A percentile compares a stretch with the other conserved stretches of the same genome.
phyloP scores from a whole-genome alignment of 495 filamentous ascomycete species.

The Thermothielavioides terrestris region DNA sequence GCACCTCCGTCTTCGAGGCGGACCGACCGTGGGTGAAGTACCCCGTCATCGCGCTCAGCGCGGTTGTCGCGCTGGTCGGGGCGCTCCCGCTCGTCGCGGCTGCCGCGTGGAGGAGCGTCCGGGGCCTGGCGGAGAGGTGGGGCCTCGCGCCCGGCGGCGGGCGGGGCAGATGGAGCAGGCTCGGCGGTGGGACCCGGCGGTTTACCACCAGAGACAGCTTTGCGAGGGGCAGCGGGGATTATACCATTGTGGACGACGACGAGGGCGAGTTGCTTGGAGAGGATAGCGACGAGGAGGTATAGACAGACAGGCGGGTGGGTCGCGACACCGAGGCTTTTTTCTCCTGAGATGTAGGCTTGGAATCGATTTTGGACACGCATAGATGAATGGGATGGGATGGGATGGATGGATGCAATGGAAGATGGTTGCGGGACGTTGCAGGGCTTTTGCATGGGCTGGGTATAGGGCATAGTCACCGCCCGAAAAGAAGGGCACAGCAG shows the following conservation, averaged over 20 bases:
- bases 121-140: conserved; percentile 38
- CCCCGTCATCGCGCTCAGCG: conserved; percentile 53
- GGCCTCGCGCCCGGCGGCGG: conserved; percentile 24
- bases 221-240: conserved; percentile 73
- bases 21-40: conserved; percentile 65
- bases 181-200: conserved; percentile 46
- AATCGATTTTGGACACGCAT: too few relatives aligned
- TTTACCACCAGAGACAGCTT: conserved; percentile 83
- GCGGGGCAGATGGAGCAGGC: conserved; percentile 32
- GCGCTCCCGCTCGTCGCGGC: conserved; percentile 63
- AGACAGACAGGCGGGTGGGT: conserved; percentile 9
- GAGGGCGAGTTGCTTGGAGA: conserved; percentile 88
- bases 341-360: not conserved
- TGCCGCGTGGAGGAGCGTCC: conserved; percentile 58
- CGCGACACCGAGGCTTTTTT: not conserved
- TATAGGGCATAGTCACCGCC: too few relatives aligned
- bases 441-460: too few relatives aligned
- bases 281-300: conserved; percentile 86
- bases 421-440: too few relatives aligned
- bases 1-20: conserved; percentile 41
- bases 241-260: conserved; percentile 78
- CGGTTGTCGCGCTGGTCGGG: conserved; percentile 67
- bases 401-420: too few relatives aligned
- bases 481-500: too few relatives aligned
- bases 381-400: not conserved